Evolutionary conservation across 306 rosid genomes (phyloP).

Genomic region (Adenanthera pavonina): DNA sequence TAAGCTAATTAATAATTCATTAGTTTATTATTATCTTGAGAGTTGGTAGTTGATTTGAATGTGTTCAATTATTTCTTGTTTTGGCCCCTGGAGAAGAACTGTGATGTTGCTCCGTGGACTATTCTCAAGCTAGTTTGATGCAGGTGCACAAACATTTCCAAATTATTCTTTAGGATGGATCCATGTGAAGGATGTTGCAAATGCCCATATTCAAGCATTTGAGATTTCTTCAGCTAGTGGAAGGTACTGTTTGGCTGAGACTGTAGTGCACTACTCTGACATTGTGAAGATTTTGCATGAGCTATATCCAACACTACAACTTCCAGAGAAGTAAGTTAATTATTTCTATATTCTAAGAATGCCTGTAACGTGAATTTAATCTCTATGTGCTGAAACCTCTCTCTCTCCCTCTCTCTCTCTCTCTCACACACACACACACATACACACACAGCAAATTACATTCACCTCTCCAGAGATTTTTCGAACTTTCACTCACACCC

Average conservation of each 20-base stretch:
- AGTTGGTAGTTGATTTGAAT: background rate
- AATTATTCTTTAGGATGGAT: conserved; percentile 66
- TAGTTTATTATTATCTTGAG: no score
- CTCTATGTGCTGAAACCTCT: background rate
- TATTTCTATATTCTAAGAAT: background rate
- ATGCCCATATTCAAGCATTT: conserved; percentile 76
- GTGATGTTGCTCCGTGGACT: background rate
- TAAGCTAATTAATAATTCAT: no score
- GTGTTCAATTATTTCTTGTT: background rate
- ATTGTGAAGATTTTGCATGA: background rate
- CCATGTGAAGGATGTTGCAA: conserved; percentile 77
- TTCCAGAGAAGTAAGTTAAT: background rate
- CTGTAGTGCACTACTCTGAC: background rate
- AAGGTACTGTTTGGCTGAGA: conserved; percentile 64
- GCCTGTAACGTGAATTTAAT: background rate
- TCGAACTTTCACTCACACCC: no score
- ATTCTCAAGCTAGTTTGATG: background rate
- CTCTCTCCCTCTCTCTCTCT: background rate
- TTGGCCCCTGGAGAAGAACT: background rate
- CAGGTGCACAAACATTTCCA: conserved; percentile 47
- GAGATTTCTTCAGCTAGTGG: conserved; percentile 83
- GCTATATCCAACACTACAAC: background rate
- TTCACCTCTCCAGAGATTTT: no score
- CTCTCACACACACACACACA: no score
- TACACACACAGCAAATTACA: no score